Evolutionary conservation across 805 yeast genomes (phyloP).

Genomic region (Saccharomyces kudriavzevii): DNA sequence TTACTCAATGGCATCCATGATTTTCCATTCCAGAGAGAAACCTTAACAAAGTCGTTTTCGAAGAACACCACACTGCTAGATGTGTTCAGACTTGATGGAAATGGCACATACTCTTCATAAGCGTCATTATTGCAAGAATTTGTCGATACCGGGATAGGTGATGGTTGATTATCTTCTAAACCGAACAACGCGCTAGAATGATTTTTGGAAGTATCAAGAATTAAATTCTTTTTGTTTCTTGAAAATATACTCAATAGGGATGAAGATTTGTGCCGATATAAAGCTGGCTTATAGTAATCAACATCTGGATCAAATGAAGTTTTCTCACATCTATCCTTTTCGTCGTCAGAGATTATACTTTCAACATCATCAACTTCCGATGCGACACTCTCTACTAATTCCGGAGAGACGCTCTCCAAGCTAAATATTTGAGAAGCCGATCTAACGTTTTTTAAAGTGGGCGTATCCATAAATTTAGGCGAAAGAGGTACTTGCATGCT

Average conservation of each 20-base stretch:
- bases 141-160: not conserved
- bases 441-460: constrained; percentile 8
- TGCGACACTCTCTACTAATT: not conserved
- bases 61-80: constrained; percentile 7
- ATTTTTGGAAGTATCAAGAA: constrained; percentile 7
- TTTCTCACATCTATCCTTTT: not conserved
- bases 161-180: not conserved
- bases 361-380: constrained; percentile 9
- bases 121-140: not conserved
- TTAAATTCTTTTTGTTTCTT: constrained; percentile 12
- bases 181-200: not conserved
- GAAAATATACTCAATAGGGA: constrained; percentile 25
- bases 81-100: constrained; percentile 10
- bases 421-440: constrained; percentile 10
- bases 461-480: constrained; percentile 6
- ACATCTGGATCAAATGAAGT: constrained; percentile 14
- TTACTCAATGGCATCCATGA: constrained; percentile 18
- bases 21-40: constrained; percentile 21
- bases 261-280: constrained; percentile 16
- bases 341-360: constrained; percentile 14
- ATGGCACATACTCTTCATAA: not conserved
- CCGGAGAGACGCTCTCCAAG: not conserved
- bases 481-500: constrained; percentile 17
- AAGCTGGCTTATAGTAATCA: constrained; percentile 15
- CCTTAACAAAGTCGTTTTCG: constrained; percentile 11